Evolutionary conservation across 805 yeast species (phyloP), one percentile per base, ranked within the genome.

Genomic region (Starmerella stellata): DNA sequence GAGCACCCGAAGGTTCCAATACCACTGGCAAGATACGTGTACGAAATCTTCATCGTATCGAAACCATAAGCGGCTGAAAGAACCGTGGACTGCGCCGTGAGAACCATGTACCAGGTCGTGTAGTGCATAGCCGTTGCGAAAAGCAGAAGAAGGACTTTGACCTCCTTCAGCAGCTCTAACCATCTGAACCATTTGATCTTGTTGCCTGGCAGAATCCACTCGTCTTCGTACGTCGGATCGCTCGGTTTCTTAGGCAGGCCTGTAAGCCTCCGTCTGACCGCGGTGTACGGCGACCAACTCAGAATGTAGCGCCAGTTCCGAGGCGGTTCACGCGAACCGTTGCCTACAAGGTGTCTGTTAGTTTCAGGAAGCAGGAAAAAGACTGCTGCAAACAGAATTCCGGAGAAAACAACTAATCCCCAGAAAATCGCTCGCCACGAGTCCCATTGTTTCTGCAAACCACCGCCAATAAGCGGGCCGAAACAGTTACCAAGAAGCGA

Each of bases 11-110:
- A 53, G 3, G 80, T 70, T 9, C 76, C 77, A 0, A 70, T 47
- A 14, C 94, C 94, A 17, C 76, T 72, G 3, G 93, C 78, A 31
- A 82, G 61, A 50, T 74, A 82, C 39, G 81, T 71, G 15, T 72
- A 56, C 3, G 93, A 93, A 30, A 79, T 70, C 34, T 70, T 63
- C 34, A 70, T 58, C 1, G 74, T 67, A 1, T 65, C 46, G 43
- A 72, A 68, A 21, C 63, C 56, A 46, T 80, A 79, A 4, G 59
- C 44, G 7, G 55, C 53, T 24, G 69, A 60, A 25, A 81, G 55
- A 13, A 63, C 59, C 0, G 77, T 68, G 0, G 83, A 65, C 40
- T 78, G 55, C 0, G 82, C 67, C 0, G 92, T 75, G 41, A 78
- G 65, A 15, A 70, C 62, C 59, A 75, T 67, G 4, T 77, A 72